Evolutionary conservation across 257 asterid species (phyloP), one percentile per base, ranked within the genome.

Genomic region (Prunella vulgaris): DNA sequence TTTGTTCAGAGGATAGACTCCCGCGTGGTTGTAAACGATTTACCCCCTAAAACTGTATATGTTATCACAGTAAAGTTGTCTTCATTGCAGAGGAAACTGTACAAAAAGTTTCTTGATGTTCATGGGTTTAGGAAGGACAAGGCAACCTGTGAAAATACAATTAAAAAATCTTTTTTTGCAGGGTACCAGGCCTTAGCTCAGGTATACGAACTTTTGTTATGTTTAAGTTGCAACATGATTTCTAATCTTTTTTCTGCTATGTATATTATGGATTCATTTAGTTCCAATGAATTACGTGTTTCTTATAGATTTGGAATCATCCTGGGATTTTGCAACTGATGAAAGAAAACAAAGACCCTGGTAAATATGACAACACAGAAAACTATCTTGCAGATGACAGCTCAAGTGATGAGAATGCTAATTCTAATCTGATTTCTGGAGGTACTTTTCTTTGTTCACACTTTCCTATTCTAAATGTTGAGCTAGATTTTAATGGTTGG

Each of bases 131-230:
- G 92, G 4, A 85, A 85, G 75, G 95, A 83, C 74, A 88, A 74
- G 80, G 85, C 74, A 37, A 73, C 89, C 20, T 84, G 86, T 51
- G 87, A 89, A 60, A 91, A 75, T 65, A 32, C 6, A 32, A 6
- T 32, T 32, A 90, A 85, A 56, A 76, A 86, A 68, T 89, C 88
- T 8, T 92, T 89, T 66, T 89, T 90, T 60, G 96, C 90, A 0
- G 95, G 97, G 54, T 89, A 92, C 80, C 96, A 89, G 78, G 87
- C 96, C 86, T 84, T 92, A 77, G 93, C 96, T 83, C 96, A 89
- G 92, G 97, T 91, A 49, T 17, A 49, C 4, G 57, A 48, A 15
- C 4, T 22, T 52, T 17, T 48, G 69, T 10, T 25, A 25, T 5
- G 14, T 25, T 13, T 49, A 30, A 54, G 57, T 25, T 38, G 42